Conservation (phyloP, 768 basidiomycete species). For the Boletus reticuloceps region DNA sequence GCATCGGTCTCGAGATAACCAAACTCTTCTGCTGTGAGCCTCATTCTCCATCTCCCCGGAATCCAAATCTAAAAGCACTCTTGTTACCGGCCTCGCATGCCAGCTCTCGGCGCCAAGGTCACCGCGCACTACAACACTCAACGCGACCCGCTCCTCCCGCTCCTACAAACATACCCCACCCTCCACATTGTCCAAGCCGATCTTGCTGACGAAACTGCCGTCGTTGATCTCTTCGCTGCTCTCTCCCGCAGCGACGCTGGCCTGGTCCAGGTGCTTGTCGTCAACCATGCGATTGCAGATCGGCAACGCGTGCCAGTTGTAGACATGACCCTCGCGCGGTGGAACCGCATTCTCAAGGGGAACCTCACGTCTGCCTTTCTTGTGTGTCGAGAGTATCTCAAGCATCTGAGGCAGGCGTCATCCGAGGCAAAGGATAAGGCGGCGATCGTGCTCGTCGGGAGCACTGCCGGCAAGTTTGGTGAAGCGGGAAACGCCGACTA, state of each 20-base stretch:
- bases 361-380: conserved; percentile 71
- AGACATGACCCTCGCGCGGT: conserved; percentile 59
- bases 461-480: conserved; percentile 70
- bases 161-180: conserved; percentile 36
- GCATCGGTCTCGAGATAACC: conserved; percentile 66
- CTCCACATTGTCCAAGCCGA: conserved; percentile 50
- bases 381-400: conserved; percentile 60
- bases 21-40: conserved; percentile 53
- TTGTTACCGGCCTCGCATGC: background rate
- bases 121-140: conserved; percentile 71
- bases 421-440: conserved; percentile 52
- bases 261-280: conserved; percentile 53
- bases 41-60: background rate
- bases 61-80: no score
- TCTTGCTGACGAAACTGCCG: conserved; percentile 53
- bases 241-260: conserved; percentile 34
- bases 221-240: conserved; percentile 46
- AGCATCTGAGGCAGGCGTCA: conserved; percentile 37
- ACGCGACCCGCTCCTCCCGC: conserved; percentile 38
- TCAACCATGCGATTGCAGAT: conserved; percentile 61
- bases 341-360: conserved; percentile 57
- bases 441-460: conserved; percentile 64
- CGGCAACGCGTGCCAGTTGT: conserved; percentile 45
- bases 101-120: conserved; percentile 70
- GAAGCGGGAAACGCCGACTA: conserved; percentile 69